Conservation (phyloP, 257 asterid species). For the Solanum paucissectum region DNA sequence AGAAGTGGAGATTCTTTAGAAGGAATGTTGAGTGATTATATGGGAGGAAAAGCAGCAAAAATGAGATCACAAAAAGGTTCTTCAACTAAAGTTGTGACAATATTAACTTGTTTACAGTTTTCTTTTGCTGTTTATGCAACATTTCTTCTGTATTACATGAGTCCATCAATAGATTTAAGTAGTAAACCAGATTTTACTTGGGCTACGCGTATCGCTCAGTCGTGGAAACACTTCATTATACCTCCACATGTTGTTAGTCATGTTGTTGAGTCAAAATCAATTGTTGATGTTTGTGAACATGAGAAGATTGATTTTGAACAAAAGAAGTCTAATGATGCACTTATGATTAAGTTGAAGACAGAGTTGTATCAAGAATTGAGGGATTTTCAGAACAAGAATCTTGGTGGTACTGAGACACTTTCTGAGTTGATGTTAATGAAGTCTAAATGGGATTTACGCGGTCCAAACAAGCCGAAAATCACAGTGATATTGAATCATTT, state of each 20-base stretch:
- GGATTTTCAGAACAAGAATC: slow-evolving; percentile 34
- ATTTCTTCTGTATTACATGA: slow-evolving; percentile 63
- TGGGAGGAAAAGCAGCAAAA: slow-evolving; percentile 39
- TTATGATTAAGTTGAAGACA: slow-evolving; percentile 70
- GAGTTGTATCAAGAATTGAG: slow-evolving; percentile 52
- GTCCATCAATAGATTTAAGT: slow-evolving; percentile 56
- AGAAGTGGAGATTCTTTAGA: slow-evolving; percentile 69
- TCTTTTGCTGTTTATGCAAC: slow-evolving; percentile 88
- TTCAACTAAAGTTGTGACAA: slow-evolving; percentile 40
- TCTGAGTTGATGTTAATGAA: slow-evolving; percentile 55
- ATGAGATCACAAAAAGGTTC: slow-evolving; percentile 25
- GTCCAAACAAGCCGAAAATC: slow-evolving; percentile 34
- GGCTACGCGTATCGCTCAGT: slow-evolving; percentile 56
- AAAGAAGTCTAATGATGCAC: slow-evolving; percentile 58
- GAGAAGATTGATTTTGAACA: slow-evolving; percentile 73
- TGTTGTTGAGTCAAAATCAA: slow-evolving; percentile 4
- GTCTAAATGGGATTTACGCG: slow-evolving; percentile 53
- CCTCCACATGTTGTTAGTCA: slow-evolving; percentile 42
- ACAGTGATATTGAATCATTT: slow-evolving; percentile 84
- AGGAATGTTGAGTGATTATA: slow-evolving; percentile 61
- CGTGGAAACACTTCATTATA: slow-evolving; percentile 54
- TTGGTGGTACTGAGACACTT: slow-evolving; percentile 58
- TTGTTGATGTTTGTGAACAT: slow-evolving; percentile 47
- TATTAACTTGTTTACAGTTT: slow-evolving; percentile 68
- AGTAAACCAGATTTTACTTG: slow-evolving; percentile 66